Evolutionary conservation across 371 early-diverging fungal genomes (phyloP), one percentile per base, ranked within the genome.

Genomic region (Entomophthora muscae): DNA sequence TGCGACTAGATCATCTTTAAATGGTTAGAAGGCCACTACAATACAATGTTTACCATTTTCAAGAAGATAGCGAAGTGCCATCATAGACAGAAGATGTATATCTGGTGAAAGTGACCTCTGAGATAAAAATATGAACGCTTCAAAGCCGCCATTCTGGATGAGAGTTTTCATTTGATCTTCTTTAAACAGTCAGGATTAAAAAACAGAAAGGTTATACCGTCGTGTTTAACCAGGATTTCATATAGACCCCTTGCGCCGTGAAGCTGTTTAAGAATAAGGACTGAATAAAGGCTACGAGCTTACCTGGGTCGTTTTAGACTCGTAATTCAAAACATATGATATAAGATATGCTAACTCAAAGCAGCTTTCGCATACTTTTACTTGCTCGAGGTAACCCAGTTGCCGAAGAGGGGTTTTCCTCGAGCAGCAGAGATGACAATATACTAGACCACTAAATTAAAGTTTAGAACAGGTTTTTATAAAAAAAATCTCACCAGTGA

Each of bases 351-450:
- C 56, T 26, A 22, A 12, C 28, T 55, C 56, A 27, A 55, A 55
- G 28, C 56, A 55, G n/a, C 28, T n/a, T 26, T 55, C 56, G 28
- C 56, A 55, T 12, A 55, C 56, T 26, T 55, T 55, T 17, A 55
- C 56, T 27, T 22, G 56, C 13, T 55, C 56, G 12, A 24, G 56
- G 28, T 55, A 55, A 17, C 56, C 56, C n/a, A 55, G n/a, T 55
- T 55, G 56, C 12, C 56, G 56, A 55, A 55, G 56, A 24, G 17
- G 28, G 10, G 56, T 55, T 26, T 55, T 55, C n/a, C 56, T 55
- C n/a, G 56, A 55, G 28, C 56, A 55, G n/a, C 56, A 55, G n/a
- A n/a, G 22, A 55, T 55, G 7, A 55, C 56, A 55, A 55, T 55
- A 55, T 7, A 55, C 28, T 27, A 55, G n/a, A n/a, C 56, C 56